Base-by-base conservation (phyloP, 2,329 filamentous ascomycete genomes). In the Thermomyces lanuginosus region DNA sequence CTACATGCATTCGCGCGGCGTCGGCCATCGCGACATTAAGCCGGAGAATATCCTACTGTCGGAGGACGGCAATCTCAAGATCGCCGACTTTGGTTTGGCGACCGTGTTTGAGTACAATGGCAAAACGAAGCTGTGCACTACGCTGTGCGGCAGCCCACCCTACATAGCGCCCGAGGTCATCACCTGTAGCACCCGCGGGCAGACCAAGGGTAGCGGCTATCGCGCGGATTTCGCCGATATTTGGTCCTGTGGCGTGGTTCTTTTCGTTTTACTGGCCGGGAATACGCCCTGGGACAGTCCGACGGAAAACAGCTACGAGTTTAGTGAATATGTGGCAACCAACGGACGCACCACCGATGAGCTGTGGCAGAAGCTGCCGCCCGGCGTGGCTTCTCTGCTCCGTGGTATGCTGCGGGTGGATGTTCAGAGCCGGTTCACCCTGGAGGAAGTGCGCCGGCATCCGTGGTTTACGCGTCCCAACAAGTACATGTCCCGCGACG, bases 211-310 rank as follows among this genome's bases (percentile, higher is more conserved):
- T 3, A 24, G 38, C 8, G 60, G 60, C 5, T 66, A 66, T 34
- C 51, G 53, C 16, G 74, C 84, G 5, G 81, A 93, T 35, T 56
- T 81, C 21, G 80, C 81, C 19, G 89, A 98, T 46, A 76, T 98
- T 30, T 98, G 91, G 91, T 93, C 84, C 9, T 93, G 84, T 42
- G 89, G 89, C 17, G 83, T 98, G 28, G 91, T 98, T n/a, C 63
- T 98, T 3, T 98, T 98, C 45, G 89, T 95, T 18, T 61, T 98
- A 3, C 61, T 98, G 3, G 83, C 92, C 1, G 89, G 89, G 6
- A 98, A 98, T 48, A 98, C 89, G 2, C 89, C 89, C 0, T 98
- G 89, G 89, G 89, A 95, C 45, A 80, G 89, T 46, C 89, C 89
- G 0, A 86, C 83, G 2, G 59, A 68, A 18, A 66, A 72, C 31